These are phyloP conservation scores for Phytophthora aleatoria DNA, from an alignment of 352 stramenopile species.

Conservation along the genomic window DNA sequence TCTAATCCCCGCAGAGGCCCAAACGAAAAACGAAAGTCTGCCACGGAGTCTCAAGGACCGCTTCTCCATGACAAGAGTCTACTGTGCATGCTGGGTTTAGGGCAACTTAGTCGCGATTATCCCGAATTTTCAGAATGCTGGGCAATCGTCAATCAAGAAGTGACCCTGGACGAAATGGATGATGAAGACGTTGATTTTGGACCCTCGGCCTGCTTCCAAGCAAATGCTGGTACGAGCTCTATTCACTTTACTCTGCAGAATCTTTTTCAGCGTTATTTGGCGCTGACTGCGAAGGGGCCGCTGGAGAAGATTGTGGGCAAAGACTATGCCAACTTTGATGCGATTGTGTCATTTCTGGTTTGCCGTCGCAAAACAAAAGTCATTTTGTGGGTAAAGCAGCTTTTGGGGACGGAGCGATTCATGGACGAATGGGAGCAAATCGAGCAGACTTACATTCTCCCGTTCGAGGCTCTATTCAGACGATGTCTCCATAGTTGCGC, in stretches of 20 bases:
- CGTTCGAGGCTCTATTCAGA: conserved; percentile 34
- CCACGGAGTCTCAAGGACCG: conserved; percentile 23
- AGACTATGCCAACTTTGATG: conserved; percentile 42
- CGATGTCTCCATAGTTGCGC: conserved; percentile 40
- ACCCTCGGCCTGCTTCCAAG: conserved; percentile 5
- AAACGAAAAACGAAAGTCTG: conserved; percentile 19
- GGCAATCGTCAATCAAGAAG: conserved; percentile 19
- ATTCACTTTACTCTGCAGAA: conserved; percentile 14
- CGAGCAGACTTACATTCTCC: conserved; percentile 26
- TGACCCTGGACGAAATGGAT: conserved; percentile 21
- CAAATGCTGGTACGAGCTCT: background rate
- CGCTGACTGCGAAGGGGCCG: conserved; percentile 20
- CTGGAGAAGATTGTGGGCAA: conserved; percentile 27
- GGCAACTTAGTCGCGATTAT: conserved; percentile 25
- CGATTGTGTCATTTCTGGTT: conserved; percentile 42
- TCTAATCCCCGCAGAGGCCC: conserved; percentile 27
- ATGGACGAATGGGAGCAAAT: conserved; percentile 40
- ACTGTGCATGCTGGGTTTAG: conserved; percentile 12
- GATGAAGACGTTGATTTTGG: conserved; percentile 42
- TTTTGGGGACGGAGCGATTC: conserved; percentile 36
- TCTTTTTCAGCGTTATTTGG: conserved; percentile 36
- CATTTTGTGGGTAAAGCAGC: conserved; percentile 35
- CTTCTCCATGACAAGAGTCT: conserved; percentile 10
- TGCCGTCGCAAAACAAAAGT: conserved; percentile 43
- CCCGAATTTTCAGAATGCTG: conserved; percentile 26